Percentiles rank a stretch among this genome's conserved stretches.
These are phyloP conservation scores for Phytopythium boreale DNA, from an alignment of 352 stramenopile genomes.

Conservation along the genomic window DNA sequence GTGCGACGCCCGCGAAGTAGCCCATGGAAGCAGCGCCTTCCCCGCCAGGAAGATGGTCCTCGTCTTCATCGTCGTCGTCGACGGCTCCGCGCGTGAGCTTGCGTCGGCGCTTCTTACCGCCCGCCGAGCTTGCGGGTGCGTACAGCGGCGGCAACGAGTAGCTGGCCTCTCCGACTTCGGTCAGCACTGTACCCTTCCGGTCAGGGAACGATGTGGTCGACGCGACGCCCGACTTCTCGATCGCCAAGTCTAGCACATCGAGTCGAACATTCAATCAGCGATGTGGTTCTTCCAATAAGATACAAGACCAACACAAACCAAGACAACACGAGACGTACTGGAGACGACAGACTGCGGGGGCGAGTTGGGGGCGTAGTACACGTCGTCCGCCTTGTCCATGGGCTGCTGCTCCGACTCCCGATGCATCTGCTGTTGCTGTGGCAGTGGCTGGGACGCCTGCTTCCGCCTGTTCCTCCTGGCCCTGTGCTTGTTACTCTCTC, in stretches of 20 bases:
- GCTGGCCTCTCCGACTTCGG: conserved; percentile 45
- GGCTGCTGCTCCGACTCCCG: neutral
- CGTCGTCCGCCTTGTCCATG: conserved; percentile 8
- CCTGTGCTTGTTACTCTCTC: conserved; percentile 11
- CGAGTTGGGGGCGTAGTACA: conserved; percentile 33
- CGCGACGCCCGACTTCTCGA: conserved; percentile 14
- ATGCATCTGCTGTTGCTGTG: conserved; percentile 4
- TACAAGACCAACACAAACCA: neutral
- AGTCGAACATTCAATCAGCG: neutral
- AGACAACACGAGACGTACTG: conserved; percentile 8
- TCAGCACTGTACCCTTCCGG: conserved; percentile 50
- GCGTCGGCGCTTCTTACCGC: conserved; percentile 1
- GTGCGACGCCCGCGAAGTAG: conserved; percentile 30
- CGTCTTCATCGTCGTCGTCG: conserved; percentile 10
- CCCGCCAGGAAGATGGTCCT: conserved; percentile 16
- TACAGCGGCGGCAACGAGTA: conserved; percentile 41
- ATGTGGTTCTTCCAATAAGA: too few relatives aligned
- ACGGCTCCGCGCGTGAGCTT: conserved; percentile 8
- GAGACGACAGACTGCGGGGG: conserved; percentile 13
- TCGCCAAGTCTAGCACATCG: conserved; percentile 1
- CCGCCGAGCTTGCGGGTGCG: neutral
- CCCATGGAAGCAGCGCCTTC: conserved; percentile 18
- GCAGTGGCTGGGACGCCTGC: neutral
- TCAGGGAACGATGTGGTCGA: conserved; percentile 22
- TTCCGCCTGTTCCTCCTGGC: conserved; percentile 8